A percentile compares a stretch with the other conserved stretches of the same genome.
These are phyloP conservation scores for Lactarius hatsudake DNA, from an alignment of 768 basidiomycete species.

Conservation along the genomic window DNA sequence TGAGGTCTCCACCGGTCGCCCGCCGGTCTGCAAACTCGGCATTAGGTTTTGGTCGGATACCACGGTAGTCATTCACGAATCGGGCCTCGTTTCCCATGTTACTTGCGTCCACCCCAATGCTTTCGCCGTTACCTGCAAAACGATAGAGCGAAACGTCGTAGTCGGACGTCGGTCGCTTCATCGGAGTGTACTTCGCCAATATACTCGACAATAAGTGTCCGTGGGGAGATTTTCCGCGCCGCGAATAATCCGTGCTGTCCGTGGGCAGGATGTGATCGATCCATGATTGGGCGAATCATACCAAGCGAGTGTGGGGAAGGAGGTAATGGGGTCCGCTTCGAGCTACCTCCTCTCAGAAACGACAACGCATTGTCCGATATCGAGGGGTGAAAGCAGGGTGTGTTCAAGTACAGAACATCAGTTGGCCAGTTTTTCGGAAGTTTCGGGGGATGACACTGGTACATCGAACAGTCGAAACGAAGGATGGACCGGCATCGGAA, in stretches of 20 bases:
- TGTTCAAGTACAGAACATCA: conserved; percentile 51
- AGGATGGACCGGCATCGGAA: neutral
- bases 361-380: conserved; percentile 44
- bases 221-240: conserved; percentile 61
- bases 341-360: conserved; percentile 16
- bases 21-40: conserved; percentile 63
- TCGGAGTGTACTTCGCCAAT: conserved; percentile 83
- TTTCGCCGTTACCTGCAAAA: conserved; percentile 43
- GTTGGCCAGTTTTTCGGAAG: conserved; percentile 49
- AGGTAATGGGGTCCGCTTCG: conserved; percentile 10
- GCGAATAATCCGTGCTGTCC: conserved; percentile 86
- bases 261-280: conserved; percentile 55
- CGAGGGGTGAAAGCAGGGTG: conserved; percentile 55
- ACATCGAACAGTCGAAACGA: neutral
- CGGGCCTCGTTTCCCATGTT: conserved; percentile 80
- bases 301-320: conserved; percentile 37
- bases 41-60: conserved; percentile 66
- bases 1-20: conserved; percentile 54
- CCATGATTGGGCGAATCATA: conserved; percentile 55
- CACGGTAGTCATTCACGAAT: conserved; percentile 90
- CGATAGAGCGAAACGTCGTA: conserved; percentile 86
- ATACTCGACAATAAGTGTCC: conserved; percentile 74
- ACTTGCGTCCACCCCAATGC: conserved; percentile 76
- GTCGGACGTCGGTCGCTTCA: conserved; percentile 67
- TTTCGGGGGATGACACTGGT: neutral